phyloP scores from a whole-genome alignment of 2,329 filamentous ascomycete genomes.

The Alternaria rosae region DNA sequence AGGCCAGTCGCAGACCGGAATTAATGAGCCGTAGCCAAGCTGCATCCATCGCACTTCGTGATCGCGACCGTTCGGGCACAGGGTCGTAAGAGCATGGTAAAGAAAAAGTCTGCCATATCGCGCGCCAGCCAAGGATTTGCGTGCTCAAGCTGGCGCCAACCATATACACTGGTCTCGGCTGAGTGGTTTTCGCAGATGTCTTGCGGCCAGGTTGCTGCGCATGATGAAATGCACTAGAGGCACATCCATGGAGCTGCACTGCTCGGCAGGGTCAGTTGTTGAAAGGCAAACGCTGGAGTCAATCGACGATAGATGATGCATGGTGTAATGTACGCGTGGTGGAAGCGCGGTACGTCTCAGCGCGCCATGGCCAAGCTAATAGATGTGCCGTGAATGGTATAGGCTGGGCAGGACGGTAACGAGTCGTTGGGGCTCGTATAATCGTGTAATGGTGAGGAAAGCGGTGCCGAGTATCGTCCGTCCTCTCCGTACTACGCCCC shows the following conservation, averaged over 20 bases:
- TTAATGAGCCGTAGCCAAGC: constrained; percentile 13
- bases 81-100: constrained; percentile 5
- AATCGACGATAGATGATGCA: constrained; percentile 31
- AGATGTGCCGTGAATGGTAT: constrained; percentile 40
- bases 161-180: constrained; percentile 18
- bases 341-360: constrained; percentile 47
- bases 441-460: constrained; percentile 20
- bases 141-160: constrained; percentile 19
- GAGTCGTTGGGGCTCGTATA: constrained; percentile 34
- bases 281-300: constrained; percentile 31
- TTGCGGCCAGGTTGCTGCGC: constrained; percentile 24
- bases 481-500: constrained; percentile 36
- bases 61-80: constrained; percentile 4
- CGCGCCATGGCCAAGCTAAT: constrained; percentile 40
- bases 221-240: constrained; percentile 30
- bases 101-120: constrained; percentile 11
- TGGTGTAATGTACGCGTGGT: constrained; percentile 40
- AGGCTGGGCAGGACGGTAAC: constrained; percentile 26
- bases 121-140: constrained; percentile 21
- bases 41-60: constrained; percentile 4
- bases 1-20: constrained; percentile 9
- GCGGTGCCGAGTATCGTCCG: constrained; percentile 34
- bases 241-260: constrained; percentile 21
- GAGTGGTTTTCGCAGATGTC: constrained; percentile 14
- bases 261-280: constrained; percentile 32